Conservation (phyloP, 2,329 filamentous ascomycete species). For the Mariannaea elegans region DNA sequence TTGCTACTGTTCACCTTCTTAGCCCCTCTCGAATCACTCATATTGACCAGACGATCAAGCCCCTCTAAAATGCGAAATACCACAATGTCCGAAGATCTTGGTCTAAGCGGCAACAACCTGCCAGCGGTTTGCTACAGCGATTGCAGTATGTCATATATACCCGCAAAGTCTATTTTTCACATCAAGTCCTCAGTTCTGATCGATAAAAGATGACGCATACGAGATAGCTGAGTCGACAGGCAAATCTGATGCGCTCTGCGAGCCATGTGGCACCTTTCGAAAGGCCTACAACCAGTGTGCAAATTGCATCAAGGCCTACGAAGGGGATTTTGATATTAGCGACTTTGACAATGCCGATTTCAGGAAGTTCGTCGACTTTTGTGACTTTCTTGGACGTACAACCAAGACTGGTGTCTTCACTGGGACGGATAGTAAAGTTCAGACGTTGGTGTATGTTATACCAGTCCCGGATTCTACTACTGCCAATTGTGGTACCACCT, state of each 20-base stretch:
- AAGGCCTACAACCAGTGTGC: background rate
- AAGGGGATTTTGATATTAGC: background rate
- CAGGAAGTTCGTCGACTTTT: background rate
- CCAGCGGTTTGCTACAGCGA: background rate
- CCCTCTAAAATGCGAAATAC: no score
- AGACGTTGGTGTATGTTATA: background rate
- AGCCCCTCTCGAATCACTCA: no score
- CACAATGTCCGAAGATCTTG: no score
- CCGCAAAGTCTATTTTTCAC: no score
- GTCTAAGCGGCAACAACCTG: no score
- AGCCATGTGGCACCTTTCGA: background rate
- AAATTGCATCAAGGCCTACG: background rate
- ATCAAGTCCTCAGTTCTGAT: background rate
- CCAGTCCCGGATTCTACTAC: background rate
- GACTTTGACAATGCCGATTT: background rate
- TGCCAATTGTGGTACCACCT: background rate
- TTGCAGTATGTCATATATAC: background rate
- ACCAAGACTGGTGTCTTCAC: background rate
- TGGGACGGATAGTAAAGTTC: background rate
- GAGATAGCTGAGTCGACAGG: background rate
- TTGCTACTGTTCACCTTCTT: no score
- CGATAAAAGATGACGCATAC: background rate
- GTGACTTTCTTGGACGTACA: background rate
- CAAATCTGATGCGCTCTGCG: background rate
- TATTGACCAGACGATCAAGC: no score